phyloP scores from a whole-genome alignment of 179 eudicot genomes.

The Monotropa hypopitys region DNA sequence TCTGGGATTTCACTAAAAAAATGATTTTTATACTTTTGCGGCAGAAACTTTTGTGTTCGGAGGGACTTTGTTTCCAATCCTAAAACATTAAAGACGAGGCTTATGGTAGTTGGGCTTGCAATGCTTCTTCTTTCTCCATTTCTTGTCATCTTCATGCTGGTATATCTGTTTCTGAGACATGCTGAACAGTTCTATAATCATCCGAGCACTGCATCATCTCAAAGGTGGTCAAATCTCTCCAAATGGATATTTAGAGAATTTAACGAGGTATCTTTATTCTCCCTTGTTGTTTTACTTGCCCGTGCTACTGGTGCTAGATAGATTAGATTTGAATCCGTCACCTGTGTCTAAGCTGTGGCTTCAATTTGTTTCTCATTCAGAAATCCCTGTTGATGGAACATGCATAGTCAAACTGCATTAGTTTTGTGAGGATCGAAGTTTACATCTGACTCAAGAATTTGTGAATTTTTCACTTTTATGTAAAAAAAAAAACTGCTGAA shows the following conservation, averaged over 20 bases:
- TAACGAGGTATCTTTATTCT: constrained; percentile 57
- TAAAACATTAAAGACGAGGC: constrained; percentile 65
- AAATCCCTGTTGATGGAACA: neutral
- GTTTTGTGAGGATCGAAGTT: neutral
- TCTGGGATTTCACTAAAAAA: neutral
- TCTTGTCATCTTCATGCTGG: constrained; percentile 82
- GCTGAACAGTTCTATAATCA: constrained; percentile 95
- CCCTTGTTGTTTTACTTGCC: neutral
- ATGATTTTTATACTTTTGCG: constrained; percentile 12
- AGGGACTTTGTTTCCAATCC: constrained; percentile 73
- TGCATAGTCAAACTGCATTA: neutral
- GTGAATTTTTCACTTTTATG: neutral
- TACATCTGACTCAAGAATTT: neutral
- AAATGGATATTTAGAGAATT: constrained; percentile 91
- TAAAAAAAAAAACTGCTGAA: neutral
- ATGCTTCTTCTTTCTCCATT: constrained; percentile 91
- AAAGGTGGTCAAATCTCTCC: constrained; percentile 95
- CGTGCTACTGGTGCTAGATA: neutral
- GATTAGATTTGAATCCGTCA: neutral
- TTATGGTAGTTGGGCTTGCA: constrained; percentile 60
- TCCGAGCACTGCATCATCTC: constrained; percentile 84
- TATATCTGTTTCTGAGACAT: constrained; percentile 89
- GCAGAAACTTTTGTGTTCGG: constrained; percentile 74
- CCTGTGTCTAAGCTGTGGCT: neutral
- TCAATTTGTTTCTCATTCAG: neutral